Evolutionary conservation across 495 filamentous ascomycete genomes (phyloP).

Genomic region (Neurospora tetrasperma): DNA sequence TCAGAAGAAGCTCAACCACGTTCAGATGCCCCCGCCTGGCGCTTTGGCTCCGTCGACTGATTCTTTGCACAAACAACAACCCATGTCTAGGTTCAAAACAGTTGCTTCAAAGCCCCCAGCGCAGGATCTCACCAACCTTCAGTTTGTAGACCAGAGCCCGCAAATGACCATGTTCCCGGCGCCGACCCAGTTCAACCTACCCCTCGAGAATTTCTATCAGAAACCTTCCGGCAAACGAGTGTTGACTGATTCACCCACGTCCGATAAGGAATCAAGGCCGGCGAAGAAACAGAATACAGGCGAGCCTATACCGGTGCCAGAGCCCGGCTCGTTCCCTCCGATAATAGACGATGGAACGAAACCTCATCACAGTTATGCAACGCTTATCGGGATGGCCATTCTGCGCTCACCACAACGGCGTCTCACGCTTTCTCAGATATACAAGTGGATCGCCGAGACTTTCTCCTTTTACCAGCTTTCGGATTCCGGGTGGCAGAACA

Average conservation of each 20-base stretch:
- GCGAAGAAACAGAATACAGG: conserved; percentile 52
- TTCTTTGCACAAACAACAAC: conserved; percentile 68
- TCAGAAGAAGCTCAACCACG: conserved; percentile 41
- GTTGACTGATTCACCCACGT: conserved; percentile 64
- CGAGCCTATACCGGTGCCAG: conserved; percentile 56
- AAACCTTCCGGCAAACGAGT: conserved; percentile 54
- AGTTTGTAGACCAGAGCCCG: conserved; percentile 50
- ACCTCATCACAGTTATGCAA: conserved; percentile 84
- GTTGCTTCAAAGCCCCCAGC: conserved; percentile 55
- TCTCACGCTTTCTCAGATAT: conserved; percentile 91
- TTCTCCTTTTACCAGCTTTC: conserved; percentile 76
- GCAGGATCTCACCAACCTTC: conserved; percentile 46
- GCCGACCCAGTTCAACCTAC: conserved; percentile 38
- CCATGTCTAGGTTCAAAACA: conserved; percentile 50
- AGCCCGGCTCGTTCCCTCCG: conserved; percentile 64
- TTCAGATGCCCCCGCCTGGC: conserved; percentile 64
- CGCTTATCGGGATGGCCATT: conserved; percentile 96
- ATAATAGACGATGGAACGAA: conserved; percentile 84
- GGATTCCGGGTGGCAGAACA: conserved; percentile 94
- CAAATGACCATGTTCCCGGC: conserved; percentile 39
- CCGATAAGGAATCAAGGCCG: conserved; percentile 47
- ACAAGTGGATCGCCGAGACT: conserved; percentile 96
- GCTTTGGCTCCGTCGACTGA: conserved; percentile 62
- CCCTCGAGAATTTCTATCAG: conserved; percentile 45
- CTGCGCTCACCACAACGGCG: conserved; percentile 73